phyloP scores from a whole-genome alignment of 2,329 filamentous ascomycete genomes.

The Colletotrichum cordylinicola region DNA sequence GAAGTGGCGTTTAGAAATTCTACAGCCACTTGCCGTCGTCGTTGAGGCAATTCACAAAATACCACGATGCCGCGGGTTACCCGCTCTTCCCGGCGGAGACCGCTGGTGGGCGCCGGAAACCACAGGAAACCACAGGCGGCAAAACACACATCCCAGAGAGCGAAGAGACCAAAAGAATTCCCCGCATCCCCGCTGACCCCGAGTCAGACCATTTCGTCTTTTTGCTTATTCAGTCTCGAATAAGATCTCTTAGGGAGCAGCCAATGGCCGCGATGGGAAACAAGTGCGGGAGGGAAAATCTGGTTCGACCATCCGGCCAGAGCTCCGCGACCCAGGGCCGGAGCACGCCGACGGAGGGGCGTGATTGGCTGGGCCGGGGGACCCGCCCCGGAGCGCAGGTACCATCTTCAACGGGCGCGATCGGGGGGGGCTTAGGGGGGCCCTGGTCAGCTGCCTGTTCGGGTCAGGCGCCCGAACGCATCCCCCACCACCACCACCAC shows the following conservation, averaged over 20 bases:
- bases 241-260: neutral
- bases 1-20: rapidly evolving
- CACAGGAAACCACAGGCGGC: too few species aligned
- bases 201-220: conserved; percentile 6
- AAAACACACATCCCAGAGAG: neutral
- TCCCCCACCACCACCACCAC: neutral
- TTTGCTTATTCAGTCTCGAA: neutral
- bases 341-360: neutral
- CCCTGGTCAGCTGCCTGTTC: conserved; percentile 11
- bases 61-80: neutral
- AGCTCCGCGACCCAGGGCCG: neutral
- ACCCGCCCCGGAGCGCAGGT: neutral
- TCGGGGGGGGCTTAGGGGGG: neutral
- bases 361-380: neutral
- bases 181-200: neutral
- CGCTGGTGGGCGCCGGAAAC: conserved; percentile 1
- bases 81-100: neutral
- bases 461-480: conserved; percentile 4
- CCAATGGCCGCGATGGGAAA: conserved; percentile 5
- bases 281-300: neutral
- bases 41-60: neutral
- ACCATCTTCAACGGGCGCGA: conserved; percentile 4
- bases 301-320: neutral
- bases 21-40: neutral
- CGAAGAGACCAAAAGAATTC: neutral